Base-by-base conservation (phyloP, 2,329 filamentous ascomycete genomes). In the Penicillium sp. region DNA sequence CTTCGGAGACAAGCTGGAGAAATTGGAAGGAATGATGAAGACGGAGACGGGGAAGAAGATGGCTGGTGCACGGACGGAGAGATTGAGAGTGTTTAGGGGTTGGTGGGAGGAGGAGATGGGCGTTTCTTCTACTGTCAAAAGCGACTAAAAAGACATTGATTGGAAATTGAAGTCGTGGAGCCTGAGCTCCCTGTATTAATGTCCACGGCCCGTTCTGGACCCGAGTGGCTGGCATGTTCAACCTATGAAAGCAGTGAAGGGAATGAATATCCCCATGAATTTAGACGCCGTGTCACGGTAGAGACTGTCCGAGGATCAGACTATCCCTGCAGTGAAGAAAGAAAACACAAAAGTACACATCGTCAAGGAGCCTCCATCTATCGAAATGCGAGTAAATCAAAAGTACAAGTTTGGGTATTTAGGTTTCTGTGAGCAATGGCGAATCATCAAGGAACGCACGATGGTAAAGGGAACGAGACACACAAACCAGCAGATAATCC, bases 1-100 rank as follows among this genome's bases (percentile, higher is more conserved):
- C 73, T 89, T 95, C 62, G 81, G 81, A 35, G 84, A 86, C 44
- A 95, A 93, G 74, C 72, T 95, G 54, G 70, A 88, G 54, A 77
- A 73, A 61, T 65, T 95, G 20, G 81, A 80, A 56, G 67, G 62
- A 2, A 75, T 79, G 74, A 82, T 82, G 80, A 81, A 82, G 72
- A 83, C 80, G 3, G 63, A 70, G 47, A 74, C 77, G 1, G 80
- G 80, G 4, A 75, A 66, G 58, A 57, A 66, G 44, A 67, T 81
- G 67, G 80, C 79, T 1, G 64, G 63, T 23, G 72, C 74, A 53
- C 66, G 79, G 50, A 77, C 78, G 15, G 67, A 73, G 55, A 68
- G 79, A 46, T 54, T 82, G 44, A 66, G 60, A 47, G 60, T 73
- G 28, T 82, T 82, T 60, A 66, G 71, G 51, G 56, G 62, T 2